Base-by-base conservation (phyloP, 331 rosid species). In the Cydonia oblonga region DNA sequence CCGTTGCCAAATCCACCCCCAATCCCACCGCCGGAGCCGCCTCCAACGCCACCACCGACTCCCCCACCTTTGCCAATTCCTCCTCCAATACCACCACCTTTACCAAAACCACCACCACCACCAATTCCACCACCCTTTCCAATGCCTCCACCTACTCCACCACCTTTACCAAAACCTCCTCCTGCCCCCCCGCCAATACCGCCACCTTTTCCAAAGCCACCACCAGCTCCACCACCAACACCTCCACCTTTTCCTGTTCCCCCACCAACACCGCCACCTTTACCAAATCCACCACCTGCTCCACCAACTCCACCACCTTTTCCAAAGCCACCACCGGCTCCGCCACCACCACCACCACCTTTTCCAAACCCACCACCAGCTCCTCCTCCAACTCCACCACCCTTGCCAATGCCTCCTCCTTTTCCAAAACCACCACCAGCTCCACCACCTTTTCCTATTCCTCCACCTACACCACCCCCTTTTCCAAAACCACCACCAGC, bases 301-400 rank as follows among this genome's bases (percentile, higher is more conserved):
- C 23, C 64, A 0, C n/a, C n/a, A n/a, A n/a, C 40, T 0, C 75
- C 76, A 0, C 76, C 65, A 57, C 57, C 75, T 22, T 56, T 57
- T 1, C 75, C 75, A 57, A 57, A 33, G 0, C 56, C 57, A 71
- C 64, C 35, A 3, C 64, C 19, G 1, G 7, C 29, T 11, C 63
- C 30, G 14, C 63, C 63, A 13, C 19, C 35, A 13, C 5, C 3
- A 5, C 65, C 65, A 14, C 35, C 65, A 14, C 38, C 35, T 1
- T 60, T 26, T 14, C 33, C 64, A 6, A 59, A 11, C 1, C 29
- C 63, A 58, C 63, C 32, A 19, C 19, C 63, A 0, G 26, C 60
- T 2, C 82, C 79, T 19, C 23, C 25, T 13, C 81, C 84, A 1
- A 74, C 56, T 2, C 76, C 76, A 2, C 52, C 66, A 5, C 75